Conservation (phyloP, 495 filamentous ascomycete species). For the Penicillium flavigenum region DNA sequence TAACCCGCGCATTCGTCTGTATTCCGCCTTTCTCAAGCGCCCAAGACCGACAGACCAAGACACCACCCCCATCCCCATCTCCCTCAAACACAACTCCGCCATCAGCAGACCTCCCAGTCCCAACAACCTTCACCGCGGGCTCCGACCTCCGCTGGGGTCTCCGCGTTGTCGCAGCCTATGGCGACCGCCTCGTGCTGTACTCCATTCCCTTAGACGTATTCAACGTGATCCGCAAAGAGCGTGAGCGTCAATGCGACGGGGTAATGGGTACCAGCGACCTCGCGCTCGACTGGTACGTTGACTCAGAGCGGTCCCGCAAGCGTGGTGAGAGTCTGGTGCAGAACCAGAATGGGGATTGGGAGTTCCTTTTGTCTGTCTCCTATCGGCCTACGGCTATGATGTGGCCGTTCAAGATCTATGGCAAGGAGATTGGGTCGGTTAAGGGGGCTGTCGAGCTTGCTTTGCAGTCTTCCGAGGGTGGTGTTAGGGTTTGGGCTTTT, state of each 20-base stretch:
- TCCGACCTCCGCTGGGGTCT: slow-evolving; percentile 60
- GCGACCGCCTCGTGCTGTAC: slow-evolving; percentile 56
- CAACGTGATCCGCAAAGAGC: slow-evolving; percentile 42
- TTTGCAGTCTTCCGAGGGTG: slow-evolving; percentile 37
- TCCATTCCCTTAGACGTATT: slow-evolving; percentile 63
- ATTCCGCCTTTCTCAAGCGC: slow-evolving; percentile 30
- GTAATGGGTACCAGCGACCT: slow-evolving; percentile 41
- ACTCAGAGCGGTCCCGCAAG: slow-evolving; percentile 30
- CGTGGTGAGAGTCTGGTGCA: slow-evolving; percentile 35
- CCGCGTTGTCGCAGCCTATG: slow-evolving; percentile 61
- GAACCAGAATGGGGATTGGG: slow-evolving; percentile 43
- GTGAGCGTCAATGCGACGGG: slow-evolving; percentile 34
- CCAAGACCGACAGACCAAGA: background rate
- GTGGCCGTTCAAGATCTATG: slow-evolving; percentile 46
- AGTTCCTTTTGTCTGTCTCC: slow-evolving; percentile 39
- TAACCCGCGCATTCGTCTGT: slow-evolving; percentile 45
- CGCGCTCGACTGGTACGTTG: slow-evolving; percentile 36
- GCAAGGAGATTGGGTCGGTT: slow-evolving; percentile 43
- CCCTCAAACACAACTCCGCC: slow-evolving; percentile 26
- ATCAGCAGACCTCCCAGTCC: slow-evolving; percentile 39
- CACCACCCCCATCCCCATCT: background rate
- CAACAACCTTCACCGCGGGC: slow-evolving; percentile 57
- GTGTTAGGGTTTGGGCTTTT: slow-evolving; percentile 45
- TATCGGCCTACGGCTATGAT: slow-evolving; percentile 39
- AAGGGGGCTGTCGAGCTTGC: slow-evolving; percentile 39